Base-by-base conservation (phyloP, 495 filamentous ascomycete genomes). In the Glonium stellatum region DNA sequence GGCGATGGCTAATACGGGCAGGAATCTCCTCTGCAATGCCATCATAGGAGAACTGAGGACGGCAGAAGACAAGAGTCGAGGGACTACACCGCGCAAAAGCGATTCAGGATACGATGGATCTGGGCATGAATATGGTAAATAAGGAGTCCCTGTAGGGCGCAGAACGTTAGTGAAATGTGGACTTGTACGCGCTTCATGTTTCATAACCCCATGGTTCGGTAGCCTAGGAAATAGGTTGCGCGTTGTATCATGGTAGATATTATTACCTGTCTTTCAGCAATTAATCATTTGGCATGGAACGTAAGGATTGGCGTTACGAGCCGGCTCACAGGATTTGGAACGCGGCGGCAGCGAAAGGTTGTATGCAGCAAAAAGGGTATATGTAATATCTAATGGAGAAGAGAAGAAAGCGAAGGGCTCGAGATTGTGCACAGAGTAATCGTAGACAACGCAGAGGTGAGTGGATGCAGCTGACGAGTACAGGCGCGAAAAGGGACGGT, bases 1-100 rank as follows among this genome's bases (percentile, higher is more conserved):
- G 49, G 21, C 52, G 41, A 61, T 44, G 57, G 55, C 59, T 52
- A 67, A 44, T 21, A 64, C 50, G 6, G 65, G 65, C 35, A 59
- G n/a, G 41, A 63, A 54, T 22, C 50, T 60, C 27, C 44, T 22
- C 48, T 60, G 48, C 1, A 51, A 15, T 31, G 48, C 48, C 48
- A 51, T 51, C 13, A 25, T 51, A 25, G 23, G 9, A 31, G 6
- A 31, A 31, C 1, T 51, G 23, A 27, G 13, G 18, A 15, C 12
- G 13, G 39, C 10, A 11, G 18, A 44, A 11, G n/a, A n/a, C n/a
- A 44, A 44, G 4, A 18, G 39, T 4, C 39, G 39, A 44, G 3
- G 39, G 13, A 18, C 39, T 44, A 4, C 39, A 44, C 13, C 18
- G 18, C 39, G 39, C 39, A 44, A 18, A 44, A 44, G 39, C 39